Conservation (phyloP, 345 rosid species). For the Citrus unshiu region DNA sequence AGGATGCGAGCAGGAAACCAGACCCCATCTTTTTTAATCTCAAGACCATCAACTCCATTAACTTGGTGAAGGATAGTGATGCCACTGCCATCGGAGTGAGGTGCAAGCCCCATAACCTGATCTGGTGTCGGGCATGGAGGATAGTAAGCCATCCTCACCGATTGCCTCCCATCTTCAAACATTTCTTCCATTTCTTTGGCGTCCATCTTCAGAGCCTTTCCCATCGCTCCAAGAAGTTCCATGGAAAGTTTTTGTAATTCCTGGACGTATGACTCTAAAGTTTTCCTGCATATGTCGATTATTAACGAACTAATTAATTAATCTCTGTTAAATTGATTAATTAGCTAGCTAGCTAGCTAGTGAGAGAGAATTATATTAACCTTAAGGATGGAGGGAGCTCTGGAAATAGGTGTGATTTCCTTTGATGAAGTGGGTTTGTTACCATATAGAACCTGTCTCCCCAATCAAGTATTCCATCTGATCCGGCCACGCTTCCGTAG, state of each 20-base stretch:
- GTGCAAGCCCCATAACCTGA: slow-evolving; percentile 1
- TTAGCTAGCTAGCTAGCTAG: background rate
- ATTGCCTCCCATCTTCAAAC: slow-evolving; percentile 35
- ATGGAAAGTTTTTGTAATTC: background rate
- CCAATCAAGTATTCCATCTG: slow-evolving; percentile 30
- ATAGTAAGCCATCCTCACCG: slow-evolving; percentile 26
- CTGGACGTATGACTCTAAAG: background rate
- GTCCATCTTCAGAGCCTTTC: slow-evolving; percentile 13
- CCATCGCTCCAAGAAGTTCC: background rate
- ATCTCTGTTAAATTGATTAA: background rate
- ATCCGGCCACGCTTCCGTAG: slow-evolving; percentile 2
- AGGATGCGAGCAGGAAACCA: slow-evolving; percentile 3
- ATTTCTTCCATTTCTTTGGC: slow-evolving; percentile 20
- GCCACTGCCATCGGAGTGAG: slow-evolving; percentile 9
- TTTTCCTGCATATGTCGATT: background rate
- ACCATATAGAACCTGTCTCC: slow-evolving; percentile 27
- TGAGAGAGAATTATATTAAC: slow-evolving; percentile 3
- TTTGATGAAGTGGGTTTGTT: slow-evolving; percentile 22
- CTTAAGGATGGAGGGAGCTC: slow-evolving; percentile 36
- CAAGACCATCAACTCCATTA: slow-evolving; percentile 10
- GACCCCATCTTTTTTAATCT: slow-evolving; percentile 9
- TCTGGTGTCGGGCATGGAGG: slow-evolving; percentile 14
- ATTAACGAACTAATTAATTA: too few species aligned
- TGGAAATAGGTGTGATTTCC: slow-evolving; percentile 36
- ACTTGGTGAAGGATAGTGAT: slow-evolving; percentile 10